Evolutionary conservation across 306 rosid genomes (phyloP).

Genomic region (Psophocarpus tetragonolobus): DNA sequence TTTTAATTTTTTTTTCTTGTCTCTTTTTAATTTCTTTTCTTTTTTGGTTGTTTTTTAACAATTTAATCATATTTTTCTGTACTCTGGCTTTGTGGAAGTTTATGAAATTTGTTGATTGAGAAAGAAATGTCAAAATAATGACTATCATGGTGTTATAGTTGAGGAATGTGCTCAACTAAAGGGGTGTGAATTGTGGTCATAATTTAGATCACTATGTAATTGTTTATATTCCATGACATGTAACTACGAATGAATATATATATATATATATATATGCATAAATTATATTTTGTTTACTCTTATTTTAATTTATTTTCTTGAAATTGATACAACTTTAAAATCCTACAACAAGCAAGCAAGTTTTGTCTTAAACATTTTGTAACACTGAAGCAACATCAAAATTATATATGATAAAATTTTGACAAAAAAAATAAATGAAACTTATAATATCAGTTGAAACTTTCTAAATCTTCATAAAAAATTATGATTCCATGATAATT

Average conservation of each 20-base stretch:
- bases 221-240: background rate
- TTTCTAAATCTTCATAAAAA: background rate
- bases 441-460: background rate
- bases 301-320: too few species aligned
- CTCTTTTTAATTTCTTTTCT: background rate
- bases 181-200: background rate
- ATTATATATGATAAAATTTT: too few species aligned
- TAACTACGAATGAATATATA: too few species aligned
- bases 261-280: too few species aligned
- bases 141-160: background rate
- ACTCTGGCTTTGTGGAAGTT: background rate
- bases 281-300: too few species aligned
- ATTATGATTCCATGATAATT: too few species aligned
- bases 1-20: background rate
- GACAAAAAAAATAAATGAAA: too few species aligned
- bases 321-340: too few species aligned
- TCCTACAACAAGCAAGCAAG: too few species aligned
- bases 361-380: too few species aligned
- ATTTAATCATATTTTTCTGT: background rate
- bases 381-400: too few species aligned
- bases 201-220: background rate
- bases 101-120: background rate
- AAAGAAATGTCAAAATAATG: background rate
- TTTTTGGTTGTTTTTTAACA: constrained; percentile 11
- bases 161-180: background rate